phyloP scores from a whole-genome alignment of 495 filamentous ascomycete genomes.

The Penicillium simplicissimum region DNA sequence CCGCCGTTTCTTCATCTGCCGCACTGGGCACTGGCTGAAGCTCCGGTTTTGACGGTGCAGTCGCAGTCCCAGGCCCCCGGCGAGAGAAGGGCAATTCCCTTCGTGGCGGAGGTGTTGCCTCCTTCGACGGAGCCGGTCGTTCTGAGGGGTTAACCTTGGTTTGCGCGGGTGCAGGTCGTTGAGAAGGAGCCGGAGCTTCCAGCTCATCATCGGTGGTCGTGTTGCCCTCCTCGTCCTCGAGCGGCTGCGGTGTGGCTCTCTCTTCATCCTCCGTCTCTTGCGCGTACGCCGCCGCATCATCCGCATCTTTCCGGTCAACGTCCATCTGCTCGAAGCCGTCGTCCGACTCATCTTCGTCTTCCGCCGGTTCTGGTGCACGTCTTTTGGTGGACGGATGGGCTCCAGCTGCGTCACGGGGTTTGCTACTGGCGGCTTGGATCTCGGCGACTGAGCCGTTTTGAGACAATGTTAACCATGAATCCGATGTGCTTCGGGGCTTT shows the following conservation, averaged over 20 bases:
- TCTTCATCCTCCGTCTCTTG: conserved; percentile 41
- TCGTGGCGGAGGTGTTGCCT: conserved; percentile 31
- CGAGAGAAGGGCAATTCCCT: conserved; percentile 44
- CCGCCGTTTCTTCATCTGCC: conserved; percentile 37
- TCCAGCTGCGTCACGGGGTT: conserved; percentile 11
- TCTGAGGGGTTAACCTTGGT: not conserved
- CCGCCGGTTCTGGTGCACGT: conserved; percentile 28
- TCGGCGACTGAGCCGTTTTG: conserved; percentile 24
- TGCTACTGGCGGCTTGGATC: conserved; percentile 24
- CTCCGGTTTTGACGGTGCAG: conserved; percentile 1
- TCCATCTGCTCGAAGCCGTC: conserved; percentile 63
- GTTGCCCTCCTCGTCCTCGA: conserved; percentile 43
- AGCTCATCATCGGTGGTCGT: conserved; percentile 42
- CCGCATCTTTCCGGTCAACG: conserved; percentile 40
- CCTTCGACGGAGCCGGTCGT: conserved; percentile 16
- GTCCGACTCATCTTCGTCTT: conserved; percentile 43
- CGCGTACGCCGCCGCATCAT: conserved; percentile 9
- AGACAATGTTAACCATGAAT: not conserved
- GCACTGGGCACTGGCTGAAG: conserved; percentile 11
- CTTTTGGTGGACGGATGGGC: conserved; percentile 47
- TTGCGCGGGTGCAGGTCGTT: not conserved
- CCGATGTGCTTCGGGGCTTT: too few relatives aligned
- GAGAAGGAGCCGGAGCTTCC: not conserved
- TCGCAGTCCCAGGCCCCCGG: conserved; percentile 1
- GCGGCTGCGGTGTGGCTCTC: conserved; percentile 35